Evolutionary conservation across 768 basidiomycete species (phyloP), one percentile per base, ranked within the genome.

Genomic region (Clavulina sp.): DNA sequence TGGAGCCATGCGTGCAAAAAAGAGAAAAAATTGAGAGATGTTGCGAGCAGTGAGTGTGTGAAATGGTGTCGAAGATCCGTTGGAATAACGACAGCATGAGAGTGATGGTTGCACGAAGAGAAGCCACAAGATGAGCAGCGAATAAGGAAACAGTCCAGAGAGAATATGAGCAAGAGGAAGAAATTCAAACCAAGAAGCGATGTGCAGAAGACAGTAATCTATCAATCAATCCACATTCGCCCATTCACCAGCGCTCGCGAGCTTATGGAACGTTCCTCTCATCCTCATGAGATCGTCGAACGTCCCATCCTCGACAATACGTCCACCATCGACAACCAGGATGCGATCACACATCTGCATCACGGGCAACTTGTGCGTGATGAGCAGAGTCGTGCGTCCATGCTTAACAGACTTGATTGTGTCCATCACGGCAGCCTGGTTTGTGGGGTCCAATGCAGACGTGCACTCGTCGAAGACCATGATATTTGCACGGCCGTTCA

Each of bases 391-490:
- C 56, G 89, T 93, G 51, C 80, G 69, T 21, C 77, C 76, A n/a
- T 70, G 64, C 67, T 76, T 77, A 52, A 78, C 77, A 28, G 66
- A 60, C 52, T 68, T 68, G 48, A 92, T 78, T 5, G 86, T 81
- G 51, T 86, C 79, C 59, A 96, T 65, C 16, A 97, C 81, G 18
- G 75, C 80, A 1, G 74, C 72, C 66, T 91, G 83, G 65, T 93
- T 96, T 59, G 77, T 77, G 1, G 75, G 69, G 62, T 97, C 92
- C 53, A 96, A 67, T 4, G 92, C 87, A 40, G 78, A 81, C n/a
- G 93, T 97, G 62, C 91, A 95, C 62, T 97, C 93, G 62, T 96
- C 93, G 50, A 96, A 68, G 32, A 96, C 78, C 43, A 95, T 69
- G 13, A 96, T 74, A 41, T 71, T 74, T 0, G 79, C 69, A 0